Percentiles rank a stretch among this genome's conserved stretches.
Conservation (phyloP, 371 early-diverging fungal genomes). For the Choanephora cucurbitarum region DNA sequence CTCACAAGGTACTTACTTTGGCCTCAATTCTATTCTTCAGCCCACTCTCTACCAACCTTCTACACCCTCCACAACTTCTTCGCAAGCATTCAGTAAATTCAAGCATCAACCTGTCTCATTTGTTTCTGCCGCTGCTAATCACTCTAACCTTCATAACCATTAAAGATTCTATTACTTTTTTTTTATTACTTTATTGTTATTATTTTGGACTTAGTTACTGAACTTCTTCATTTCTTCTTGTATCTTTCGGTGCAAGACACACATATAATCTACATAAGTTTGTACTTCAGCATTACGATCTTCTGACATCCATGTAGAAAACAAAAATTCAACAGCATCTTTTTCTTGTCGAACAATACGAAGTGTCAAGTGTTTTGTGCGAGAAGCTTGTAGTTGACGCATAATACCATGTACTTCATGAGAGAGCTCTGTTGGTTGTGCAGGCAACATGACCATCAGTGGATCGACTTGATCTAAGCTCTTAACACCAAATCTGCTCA, state of each 20-base stretch:
- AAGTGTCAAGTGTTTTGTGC: conserved; percentile 41
- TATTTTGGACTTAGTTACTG: conserved; percentile 24
- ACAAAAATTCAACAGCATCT: conserved; percentile 50
- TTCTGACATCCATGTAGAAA: conserved; percentile 74
- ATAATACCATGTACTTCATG: conserved; percentile 66
- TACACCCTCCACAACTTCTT: not conserved
- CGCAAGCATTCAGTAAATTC: conserved; percentile 17
- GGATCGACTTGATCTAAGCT: conserved; percentile 75
- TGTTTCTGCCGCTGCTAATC: not conserved
- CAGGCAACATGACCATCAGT: conserved; percentile 58
- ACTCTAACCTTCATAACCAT: too few relatives aligned
- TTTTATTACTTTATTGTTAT: conserved; percentile 8
- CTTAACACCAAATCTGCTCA: conserved; percentile 72
- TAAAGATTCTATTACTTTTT: conserved; percentile 2
- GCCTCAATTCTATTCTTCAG: conserved; percentile 27
- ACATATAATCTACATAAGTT: conserved; percentile 94
- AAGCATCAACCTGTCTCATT: conserved; percentile 22
- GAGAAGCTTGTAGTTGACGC: conserved; percentile 58
- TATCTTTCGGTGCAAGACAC: conserved; percentile 86
- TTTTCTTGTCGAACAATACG: conserved; percentile 60
- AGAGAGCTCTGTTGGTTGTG: conserved; percentile 57
- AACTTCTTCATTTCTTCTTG: conserved; percentile 72
- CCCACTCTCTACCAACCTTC: not conserved
- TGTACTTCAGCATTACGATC: conserved; percentile 89
- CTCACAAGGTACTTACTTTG: conserved; percentile 27